Evolutionary conservation across 495 filamentous ascomycete genomes (phyloP).

Genomic region (Letharia lupina): DNA sequence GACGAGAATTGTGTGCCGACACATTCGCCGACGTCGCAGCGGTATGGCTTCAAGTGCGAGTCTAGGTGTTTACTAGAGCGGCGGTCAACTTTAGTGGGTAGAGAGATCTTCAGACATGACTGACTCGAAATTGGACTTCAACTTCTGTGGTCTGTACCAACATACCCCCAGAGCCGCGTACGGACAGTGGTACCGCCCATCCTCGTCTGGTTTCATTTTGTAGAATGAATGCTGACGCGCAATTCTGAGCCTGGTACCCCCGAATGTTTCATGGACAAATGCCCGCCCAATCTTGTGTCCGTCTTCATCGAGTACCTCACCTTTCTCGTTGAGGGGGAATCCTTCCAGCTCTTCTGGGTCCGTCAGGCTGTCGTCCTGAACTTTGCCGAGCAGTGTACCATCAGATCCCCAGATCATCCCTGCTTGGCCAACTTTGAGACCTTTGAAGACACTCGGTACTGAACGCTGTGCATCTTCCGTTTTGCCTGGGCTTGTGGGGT

Average conservation of each 20-base stretch:
- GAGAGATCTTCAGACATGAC: background rate
- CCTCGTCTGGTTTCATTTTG: background rate
- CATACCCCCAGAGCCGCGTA: background rate
- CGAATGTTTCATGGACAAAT: background rate
- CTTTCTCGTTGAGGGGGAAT: background rate
- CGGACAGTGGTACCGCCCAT: background rate
- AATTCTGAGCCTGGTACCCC: background rate
- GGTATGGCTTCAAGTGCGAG: constrained; percentile 4
- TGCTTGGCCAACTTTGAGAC: background rate
- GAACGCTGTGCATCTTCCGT: background rate
- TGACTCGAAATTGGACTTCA: constrained; percentile 1
- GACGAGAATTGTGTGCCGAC: background rate
- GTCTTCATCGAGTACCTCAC: background rate
- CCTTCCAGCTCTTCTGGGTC: background rate
- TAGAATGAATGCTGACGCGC: background rate
- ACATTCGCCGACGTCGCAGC: background rate
- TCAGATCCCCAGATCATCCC: constrained; percentile 3
- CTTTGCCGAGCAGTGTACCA: background rate
- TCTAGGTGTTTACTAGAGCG: background rate
- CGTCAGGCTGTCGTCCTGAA: background rate
- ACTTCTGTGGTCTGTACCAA: background rate
- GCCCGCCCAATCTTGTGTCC: background rate
- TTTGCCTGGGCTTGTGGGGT: background rate
- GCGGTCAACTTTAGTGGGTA: background rate
- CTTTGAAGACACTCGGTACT: background rate